Evolutionary conservation across 2,329 filamentous ascomycete genomes (phyloP), one percentile per base, ranked within the genome.

Genomic region (Xylaria hypoxylon): DNA sequence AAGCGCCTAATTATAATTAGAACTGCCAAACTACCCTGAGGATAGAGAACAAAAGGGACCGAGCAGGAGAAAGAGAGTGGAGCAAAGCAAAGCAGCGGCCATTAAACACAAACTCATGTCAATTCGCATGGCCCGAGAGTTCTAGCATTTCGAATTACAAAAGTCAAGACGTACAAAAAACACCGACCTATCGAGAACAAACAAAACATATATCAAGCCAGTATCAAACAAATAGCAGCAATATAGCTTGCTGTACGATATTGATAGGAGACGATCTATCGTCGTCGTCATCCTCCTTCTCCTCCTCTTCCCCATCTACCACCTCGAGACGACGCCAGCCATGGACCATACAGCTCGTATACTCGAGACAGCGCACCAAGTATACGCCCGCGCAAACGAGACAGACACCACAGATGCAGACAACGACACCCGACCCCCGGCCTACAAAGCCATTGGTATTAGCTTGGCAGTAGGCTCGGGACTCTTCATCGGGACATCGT

Each of bases 401-500:
- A 80, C 77, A 44, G 74, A 69, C 61, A 69, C 73, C 52, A 69
- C 72, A 58, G 69, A 74, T 70, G 66, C 70, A 44, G 73, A 72
- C 58, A 69, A 76, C n/a, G 65, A 72, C 13, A 68, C 72, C 22
- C 80, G 86, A 28, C 86, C 86, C 0, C 74, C 82, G 7, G 79
- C 82, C 64, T 98, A 92, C 86, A 98, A 97, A 78, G 88, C 90
- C 28, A 87, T 98, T 71, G 96, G 96, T 62, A 93, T 99, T 68
- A 85, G 89, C 24, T 84, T 99, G 40, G 96, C 96, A 17, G 86
- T 97, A 65, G 89, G 89, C 35, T 98, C 95, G 0, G 96, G 96
- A 47, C 78, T 93, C 64, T 98, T 98, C 78, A 99, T 99, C 76
- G 96, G 96, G 61, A 86, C 91, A 15, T 98, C 95, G 0, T 99